Evolutionary conservation across 345 rosid genomes (phyloP).

Genomic region (Kandelia obovata): DNA sequence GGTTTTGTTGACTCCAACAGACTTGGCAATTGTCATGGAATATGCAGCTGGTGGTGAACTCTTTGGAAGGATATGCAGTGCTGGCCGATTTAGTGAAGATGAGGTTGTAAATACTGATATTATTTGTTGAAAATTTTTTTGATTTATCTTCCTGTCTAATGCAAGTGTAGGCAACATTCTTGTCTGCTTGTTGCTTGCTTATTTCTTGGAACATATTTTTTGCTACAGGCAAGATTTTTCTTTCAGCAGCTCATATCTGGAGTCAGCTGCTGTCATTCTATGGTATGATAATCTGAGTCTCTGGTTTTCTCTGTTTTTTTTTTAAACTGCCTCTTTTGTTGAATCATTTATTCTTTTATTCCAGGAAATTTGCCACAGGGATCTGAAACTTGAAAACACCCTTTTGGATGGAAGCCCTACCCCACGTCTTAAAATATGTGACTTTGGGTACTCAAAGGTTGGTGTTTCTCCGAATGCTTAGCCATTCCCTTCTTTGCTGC

Average conservation of each 20-base stretch:
- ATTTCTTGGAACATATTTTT: constrained; percentile 2
- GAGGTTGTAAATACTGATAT: constrained; percentile 43
- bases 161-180: neutral
- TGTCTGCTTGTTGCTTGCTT: neutral
- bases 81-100: constrained; percentile 90
- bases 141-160: neutral
- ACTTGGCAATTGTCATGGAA: constrained; percentile 81
- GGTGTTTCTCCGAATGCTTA: neutral
- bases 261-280: constrained; percentile 85
- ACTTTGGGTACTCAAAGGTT: constrained; percentile 65
- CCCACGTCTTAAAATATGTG: constrained; percentile 59
- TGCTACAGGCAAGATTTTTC: constrained; percentile 66
- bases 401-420: constrained; percentile 59
- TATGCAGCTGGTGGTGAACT: constrained; percentile 94
- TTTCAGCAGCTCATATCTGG: constrained; percentile 88
- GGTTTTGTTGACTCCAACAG: constrained; percentile 76
- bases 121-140: neutral
- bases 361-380: constrained; percentile 63
- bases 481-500: neutral
- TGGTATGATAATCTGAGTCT: constrained; percentile 39
- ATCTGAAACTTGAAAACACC: constrained; percentile 57
- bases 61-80: constrained; percentile 68
- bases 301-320: neutral
- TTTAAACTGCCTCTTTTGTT: neutral
- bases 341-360: constrained; percentile 11